Evolutionary conservation across 305 asterid species (phyloP).

Genomic region (Ruellia speciosa): DNA sequence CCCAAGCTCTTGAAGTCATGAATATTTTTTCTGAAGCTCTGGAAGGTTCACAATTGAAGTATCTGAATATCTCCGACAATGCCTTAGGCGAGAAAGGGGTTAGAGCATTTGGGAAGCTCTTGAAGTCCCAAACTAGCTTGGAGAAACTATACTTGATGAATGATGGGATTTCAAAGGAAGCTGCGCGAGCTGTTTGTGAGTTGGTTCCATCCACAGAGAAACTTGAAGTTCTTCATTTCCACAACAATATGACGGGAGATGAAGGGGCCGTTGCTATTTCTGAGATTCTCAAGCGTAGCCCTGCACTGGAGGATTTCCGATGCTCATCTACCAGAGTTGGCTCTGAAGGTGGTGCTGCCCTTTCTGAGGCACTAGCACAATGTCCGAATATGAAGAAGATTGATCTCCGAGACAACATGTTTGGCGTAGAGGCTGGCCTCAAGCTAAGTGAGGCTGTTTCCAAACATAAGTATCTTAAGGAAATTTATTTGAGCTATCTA

Average conservation of each 20-base stretch:
- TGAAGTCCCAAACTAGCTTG: conserved; percentile 60
- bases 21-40: conserved; percentile 78
- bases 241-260: conserved; percentile 96
- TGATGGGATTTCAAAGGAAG: conserved; percentile 91
- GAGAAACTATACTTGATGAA: conserved; percentile 85
- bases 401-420: conserved; percentile 95
- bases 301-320: conserved; percentile 68
- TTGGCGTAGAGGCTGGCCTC: conserved; percentile 67
- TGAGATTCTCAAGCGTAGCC: conserved; percentile 63
- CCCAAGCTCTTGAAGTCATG: conserved; percentile 93
- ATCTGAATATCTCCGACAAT: conserved; percentile 81
- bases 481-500: conserved; percentile 74
- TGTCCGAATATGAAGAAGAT: conserved; percentile 66
- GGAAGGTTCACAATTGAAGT: conserved; percentile 67
- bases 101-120: conserved; percentile 71
- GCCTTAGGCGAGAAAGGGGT: conserved; percentile 97
- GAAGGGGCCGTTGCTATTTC: conserved; percentile 88
- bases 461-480: conserved; percentile 40
- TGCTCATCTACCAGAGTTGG: conserved; percentile 93
- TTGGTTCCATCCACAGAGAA: conserved; percentile 67
- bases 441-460: conserved; percentile 58
- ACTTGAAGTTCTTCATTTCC: conserved; percentile 75
- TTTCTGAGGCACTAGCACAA: conserved; percentile 65
- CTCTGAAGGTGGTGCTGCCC: conserved; percentile 73
- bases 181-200: conserved; percentile 83